phyloP scores from a whole-genome alignment of 176 grass and related monocot genomes.

The Zea mays region DNA sequence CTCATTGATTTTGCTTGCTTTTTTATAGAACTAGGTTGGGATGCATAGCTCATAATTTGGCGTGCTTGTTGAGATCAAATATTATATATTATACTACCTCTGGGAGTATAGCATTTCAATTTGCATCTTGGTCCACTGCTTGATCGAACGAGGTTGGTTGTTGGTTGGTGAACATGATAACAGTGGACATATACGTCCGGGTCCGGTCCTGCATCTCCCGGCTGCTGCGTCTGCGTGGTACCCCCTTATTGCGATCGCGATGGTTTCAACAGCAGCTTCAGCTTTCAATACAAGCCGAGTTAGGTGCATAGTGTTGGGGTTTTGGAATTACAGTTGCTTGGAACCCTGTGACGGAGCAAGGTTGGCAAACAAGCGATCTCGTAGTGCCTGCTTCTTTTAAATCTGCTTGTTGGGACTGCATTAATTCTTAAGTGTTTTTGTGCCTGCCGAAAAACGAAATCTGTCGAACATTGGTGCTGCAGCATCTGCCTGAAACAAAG shows the following conservation, averaged over 20 bases:
- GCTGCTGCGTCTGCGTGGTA: neutral
- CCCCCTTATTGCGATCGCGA: neutral
- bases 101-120: neutral
- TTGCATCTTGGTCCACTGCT: neutral
- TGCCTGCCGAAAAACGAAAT: neutral
- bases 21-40: neutral
- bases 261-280: neutral
- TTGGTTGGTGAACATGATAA: conserved; percentile 27
- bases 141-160: conserved; percentile 23
- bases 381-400: neutral
- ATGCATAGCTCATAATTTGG: neutral
- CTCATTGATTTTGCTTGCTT: neutral
- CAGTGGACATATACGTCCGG: conserved; percentile 4
- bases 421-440: neutral
- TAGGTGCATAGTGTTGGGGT: conserved; percentile 8
- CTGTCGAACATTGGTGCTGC: neutral
- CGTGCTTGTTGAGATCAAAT: neutral
- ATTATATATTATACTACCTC: neutral
- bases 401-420: neutral
- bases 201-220: neutral
- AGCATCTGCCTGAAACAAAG: neutral
- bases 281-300: conserved; percentile 16
- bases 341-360: neutral
- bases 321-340: neutral
- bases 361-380: neutral